Evolutionary conservation across 306 rosid genomes (phyloP).

Genomic region (Quercus dentata): DNA sequence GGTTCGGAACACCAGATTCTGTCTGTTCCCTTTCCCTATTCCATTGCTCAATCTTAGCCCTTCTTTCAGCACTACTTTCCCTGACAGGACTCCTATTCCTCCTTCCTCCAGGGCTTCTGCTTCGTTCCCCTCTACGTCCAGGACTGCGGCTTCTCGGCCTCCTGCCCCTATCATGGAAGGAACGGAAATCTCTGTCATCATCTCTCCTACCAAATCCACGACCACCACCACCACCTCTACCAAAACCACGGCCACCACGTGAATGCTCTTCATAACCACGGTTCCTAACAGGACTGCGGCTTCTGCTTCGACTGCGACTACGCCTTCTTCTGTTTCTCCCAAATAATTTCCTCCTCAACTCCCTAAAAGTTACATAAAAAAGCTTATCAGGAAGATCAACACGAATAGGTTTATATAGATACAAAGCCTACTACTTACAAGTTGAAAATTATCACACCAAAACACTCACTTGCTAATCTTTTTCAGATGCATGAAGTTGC

Average conservation of each 20-base stretch:
- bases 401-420: neutral
- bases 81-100: slow-evolving; percentile 70
- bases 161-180: slow-evolving; percentile 51
- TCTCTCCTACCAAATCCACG: slow-evolving; percentile 74
- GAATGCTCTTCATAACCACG: slow-evolving; percentile 73
- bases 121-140: slow-evolving; percentile 67
- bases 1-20: slow-evolving; percentile 40
- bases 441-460: neutral
- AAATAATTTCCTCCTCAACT: slow-evolving; percentile 75
- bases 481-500: slow-evolving; percentile 97
- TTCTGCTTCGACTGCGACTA: slow-evolving; percentile 68
- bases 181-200: slow-evolving; percentile 61
- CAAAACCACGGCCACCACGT: slow-evolving; percentile 57
- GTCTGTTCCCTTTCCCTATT: slow-evolving; percentile 73
- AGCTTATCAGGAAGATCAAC: neutral
- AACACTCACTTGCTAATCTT: slow-evolving; percentile 77
- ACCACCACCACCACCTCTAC: slow-evolving; percentile 67
- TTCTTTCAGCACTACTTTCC: slow-evolving; percentile 90
- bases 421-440: neutral
- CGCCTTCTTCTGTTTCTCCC: slow-evolving; percentile 81
- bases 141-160: slow-evolving; percentile 97
- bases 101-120: slow-evolving; percentile 81
- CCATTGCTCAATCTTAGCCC: slow-evolving; percentile 98
- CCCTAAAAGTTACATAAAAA: slow-evolving; percentile 47
- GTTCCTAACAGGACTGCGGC: slow-evolving; percentile 81